Evolutionary conservation across 192 early-diverging fungal species (phyloP), one percentile per base, ranked within the genome.

Genomic region (Gamsiella multidivaricata): DNA sequence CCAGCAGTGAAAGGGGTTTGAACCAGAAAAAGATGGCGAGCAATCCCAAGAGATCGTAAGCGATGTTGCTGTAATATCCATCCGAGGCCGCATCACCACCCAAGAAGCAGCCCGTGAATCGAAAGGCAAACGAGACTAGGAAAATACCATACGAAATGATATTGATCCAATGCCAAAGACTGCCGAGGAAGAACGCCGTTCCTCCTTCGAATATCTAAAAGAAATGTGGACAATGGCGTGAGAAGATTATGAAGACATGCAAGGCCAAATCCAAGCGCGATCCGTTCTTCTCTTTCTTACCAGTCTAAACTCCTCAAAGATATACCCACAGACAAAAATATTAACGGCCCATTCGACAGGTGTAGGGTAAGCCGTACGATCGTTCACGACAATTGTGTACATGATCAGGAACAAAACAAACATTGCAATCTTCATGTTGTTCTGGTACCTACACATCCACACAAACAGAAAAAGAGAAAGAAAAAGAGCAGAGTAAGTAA

Each of bases 161-260:
- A 54, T 76, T 81, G 65, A 76, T 37, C 80, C 80, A 81, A 37
- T 74, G 67, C 80, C 80, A 81, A 15, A 81, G 33, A 37, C 72
- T 72, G 5, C 70, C 70, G 15, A 80, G 32, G 58, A 73, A 80
- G 29, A 80, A 80, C 5, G 65, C 65, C 31, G 70, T 73, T 51
- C 79, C 79, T 23, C 79, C 79, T 28, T 80, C 70, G 28, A 73
- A 80, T 20, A 80, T 71, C 79, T 80, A 20, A 37, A 39, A 41
- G 2, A 50, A 17, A 37, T 12, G 46, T 56, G 46, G n/a, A n/a
- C n/a, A n/a, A n/a, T n/a, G n/a, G n/a, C n/a, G n/a, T n/a, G n/a
- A n/a, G n/a, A n/a, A n/a, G n/a, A n/a, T n/a, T n/a, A 14, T 18
- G 3, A 11, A 1, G 12, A 42, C 41, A 39, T 37, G n/a, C n/a